Percentiles rank a stretch among this genome's conserved stretches.
These are phyloP conservation scores for Thecaphora thlaspeos DNA, from an alignment of 1,284 basidiomycete genomes.

Conservation along the genomic window DNA sequence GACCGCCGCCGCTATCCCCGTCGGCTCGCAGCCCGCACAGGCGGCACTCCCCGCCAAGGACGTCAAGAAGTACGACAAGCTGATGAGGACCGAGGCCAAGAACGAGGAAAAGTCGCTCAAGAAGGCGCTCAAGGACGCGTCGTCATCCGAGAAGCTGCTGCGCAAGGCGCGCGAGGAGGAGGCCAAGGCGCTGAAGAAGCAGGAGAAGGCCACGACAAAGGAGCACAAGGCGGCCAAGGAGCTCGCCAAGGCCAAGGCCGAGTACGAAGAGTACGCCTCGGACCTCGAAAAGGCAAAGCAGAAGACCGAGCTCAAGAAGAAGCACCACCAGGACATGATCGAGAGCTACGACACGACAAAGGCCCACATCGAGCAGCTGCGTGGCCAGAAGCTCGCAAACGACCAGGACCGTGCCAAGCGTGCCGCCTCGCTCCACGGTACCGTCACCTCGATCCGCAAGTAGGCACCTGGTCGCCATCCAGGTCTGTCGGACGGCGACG, in stretches of 20 bases:
- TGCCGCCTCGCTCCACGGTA: conserved; percentile 30
- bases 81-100: conserved; percentile 50
- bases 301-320: conserved; percentile 52
- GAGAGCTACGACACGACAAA: conserved; percentile 40
- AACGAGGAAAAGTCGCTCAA: conserved; percentile 45
- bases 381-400: conserved; percentile 38
- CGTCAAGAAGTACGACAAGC: conserved; percentile 50
- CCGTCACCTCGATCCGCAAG: neutral
- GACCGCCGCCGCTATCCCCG: conserved; percentile 7
- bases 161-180: conserved; percentile 48
- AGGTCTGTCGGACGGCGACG: too few species aligned
- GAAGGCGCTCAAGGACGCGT: conserved; percentile 46
- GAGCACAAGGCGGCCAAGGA: conserved; percentile 50
- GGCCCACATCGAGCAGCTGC: conserved; percentile 37
- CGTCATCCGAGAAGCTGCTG: conserved; percentile 38
- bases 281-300: conserved; percentile 43
- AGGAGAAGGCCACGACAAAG: conserved; percentile 40
- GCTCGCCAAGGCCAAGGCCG: conserved; percentile 39
- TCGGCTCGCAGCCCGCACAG: conserved; percentile 8
- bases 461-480: too few species aligned
- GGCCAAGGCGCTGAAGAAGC: conserved; percentile 40
- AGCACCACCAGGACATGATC: conserved; percentile 36
- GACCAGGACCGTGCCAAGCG: conserved; percentile 38
- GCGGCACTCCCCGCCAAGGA: conserved; percentile 38
- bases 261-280: conserved; percentile 41